Evolutionary conservation across 2,329 filamentous ascomycete genomes (phyloP), one percentile per base, ranked within the genome.

Genomic region (Macroventuria anomochaeta): DNA sequence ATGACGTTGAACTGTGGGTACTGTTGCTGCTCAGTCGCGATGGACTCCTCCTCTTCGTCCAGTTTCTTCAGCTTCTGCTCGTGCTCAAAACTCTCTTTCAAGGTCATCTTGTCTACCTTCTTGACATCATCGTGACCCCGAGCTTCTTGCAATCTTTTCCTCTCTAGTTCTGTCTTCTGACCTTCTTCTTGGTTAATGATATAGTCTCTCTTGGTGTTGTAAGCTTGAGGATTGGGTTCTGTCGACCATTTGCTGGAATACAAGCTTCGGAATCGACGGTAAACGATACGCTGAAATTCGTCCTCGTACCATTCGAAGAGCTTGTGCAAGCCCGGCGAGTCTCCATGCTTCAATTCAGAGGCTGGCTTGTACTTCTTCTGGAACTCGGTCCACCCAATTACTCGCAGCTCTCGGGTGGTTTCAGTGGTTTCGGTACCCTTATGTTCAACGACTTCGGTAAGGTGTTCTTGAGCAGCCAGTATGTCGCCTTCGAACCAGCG

Each of bases 401-500:
- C 28, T 7, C 47, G 53, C 25, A 56, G 42, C 26, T 52, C 53
- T 23, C 28, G 32, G 10, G 53, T 13, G 2, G 17, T 15, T 7
- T 20, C 39, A 1, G 29, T 21, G 11, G n/a, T n/a, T n/a, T n/a
- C n/a, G n/a, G n/a, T n/a, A n/a, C 47, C 32, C 36, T 26, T 26
- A 15, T 42, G 23, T 10, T 36, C 15, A 26, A 51, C 32, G 3
- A 15, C 26, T 44, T 38, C 42, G 18, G 42, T 52, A 8, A 52
- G 10, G 13, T 43, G 38, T 36, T 48, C 53, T 43, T 52, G 53
- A 6, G 26, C 47, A 40, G 53, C 47, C 7, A 56, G 38, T 56
- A 56, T 40, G 38, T 56, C 47, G 13, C 47, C 53, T 21, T 56
- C 47, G 17, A 52, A 56, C 53, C 43, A 52, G 21, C 53, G 53